These are phyloP conservation scores for Nitzschia sp. DNA, from an alignment of 108 stramenopile genomes.

Conservation along the genomic window DNA sequence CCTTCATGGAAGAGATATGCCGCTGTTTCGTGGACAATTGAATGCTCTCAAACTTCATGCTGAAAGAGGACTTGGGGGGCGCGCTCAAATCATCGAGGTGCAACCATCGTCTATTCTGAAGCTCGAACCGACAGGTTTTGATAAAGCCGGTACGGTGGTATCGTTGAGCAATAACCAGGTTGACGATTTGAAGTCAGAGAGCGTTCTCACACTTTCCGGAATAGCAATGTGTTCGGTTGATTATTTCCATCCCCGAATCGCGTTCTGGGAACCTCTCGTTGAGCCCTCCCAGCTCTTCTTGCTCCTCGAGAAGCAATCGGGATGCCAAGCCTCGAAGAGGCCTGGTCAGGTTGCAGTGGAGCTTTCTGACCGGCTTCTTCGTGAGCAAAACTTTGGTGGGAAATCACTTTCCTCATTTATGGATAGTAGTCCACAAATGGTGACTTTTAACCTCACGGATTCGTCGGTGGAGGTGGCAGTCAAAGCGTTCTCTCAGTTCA, in stretches of 20 bases:
- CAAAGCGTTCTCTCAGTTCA: slow-evolving; percentile 31
- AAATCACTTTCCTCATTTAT: not conserved
- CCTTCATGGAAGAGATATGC: slow-evolving; percentile 69
- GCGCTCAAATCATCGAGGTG: slow-evolving; percentile 35
- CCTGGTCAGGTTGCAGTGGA: slow-evolving; percentile 46
- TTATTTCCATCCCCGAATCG: slow-evolving; percentile 59
- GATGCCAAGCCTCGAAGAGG: slow-evolving; percentile 8
- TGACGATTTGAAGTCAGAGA: slow-evolving; percentile 17
- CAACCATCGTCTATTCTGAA: slow-evolving; percentile 27
- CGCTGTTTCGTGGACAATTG: slow-evolving; percentile 47
- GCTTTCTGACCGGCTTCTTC: slow-evolving; percentile 40
- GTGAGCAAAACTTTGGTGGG: slow-evolving; percentile 10
- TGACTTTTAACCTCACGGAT: slow-evolving; percentile 48
- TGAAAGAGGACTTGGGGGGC: slow-evolving; percentile 50
- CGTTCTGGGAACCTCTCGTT: slow-evolving; percentile 61
- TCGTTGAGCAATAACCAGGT: slow-evolving; percentile 14
- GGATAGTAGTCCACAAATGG: slow-evolving; percentile 16
- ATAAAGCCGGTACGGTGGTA: not conserved
- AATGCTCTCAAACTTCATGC: slow-evolving; percentile 26
- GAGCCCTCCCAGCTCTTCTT: slow-evolving; percentile 50
- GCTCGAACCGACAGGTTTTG: not conserved
- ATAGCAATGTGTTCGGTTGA: slow-evolving; percentile 41
- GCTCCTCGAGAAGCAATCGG: slow-evolving; percentile 42
- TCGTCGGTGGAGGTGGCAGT: slow-evolving; percentile 41
- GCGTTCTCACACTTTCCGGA: slow-evolving; percentile 21